phyloP scores from a whole-genome alignment of 1,284 basidiomycete genomes.

The Heterobasidion irregulare region DNA sequence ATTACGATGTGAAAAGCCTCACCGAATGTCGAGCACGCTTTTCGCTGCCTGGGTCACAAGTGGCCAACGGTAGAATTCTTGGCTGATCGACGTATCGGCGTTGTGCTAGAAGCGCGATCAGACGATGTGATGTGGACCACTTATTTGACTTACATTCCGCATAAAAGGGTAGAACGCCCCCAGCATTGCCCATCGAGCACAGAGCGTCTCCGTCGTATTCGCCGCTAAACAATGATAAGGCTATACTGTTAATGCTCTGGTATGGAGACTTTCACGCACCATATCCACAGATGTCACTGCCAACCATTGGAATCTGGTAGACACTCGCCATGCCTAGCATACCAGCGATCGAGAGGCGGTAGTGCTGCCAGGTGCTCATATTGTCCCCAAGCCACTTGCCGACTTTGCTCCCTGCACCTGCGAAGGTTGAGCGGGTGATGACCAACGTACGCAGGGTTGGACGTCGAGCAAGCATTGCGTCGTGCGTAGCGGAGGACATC shows the following conservation, averaged over 20 bases:
- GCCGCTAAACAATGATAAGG: slow-evolving; percentile 23
- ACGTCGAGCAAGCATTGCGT: slow-evolving; percentile 53
- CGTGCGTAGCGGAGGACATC: slow-evolving; percentile 57
- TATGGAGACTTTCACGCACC: slow-evolving; percentile 23
- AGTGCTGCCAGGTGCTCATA: slow-evolving; percentile 46
- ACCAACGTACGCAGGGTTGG: slow-evolving; percentile 55
- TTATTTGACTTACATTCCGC: slow-evolving; percentile 41
- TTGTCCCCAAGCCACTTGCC: slow-evolving; percentile 73
- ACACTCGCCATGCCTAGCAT: slow-evolving; percentile 55
- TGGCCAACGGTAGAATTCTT: slow-evolving; percentile 66
- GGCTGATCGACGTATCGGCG: slow-evolving; percentile 38
- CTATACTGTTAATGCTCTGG: not conserved
- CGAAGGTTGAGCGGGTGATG: slow-evolving; percentile 68
- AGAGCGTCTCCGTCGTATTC: slow-evolving; percentile 55
- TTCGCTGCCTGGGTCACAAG: slow-evolving; percentile 49
- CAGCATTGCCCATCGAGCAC: slow-evolving; percentile 61
- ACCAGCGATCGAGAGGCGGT: slow-evolving; percentile 50
- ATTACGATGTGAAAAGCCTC: not conserved
- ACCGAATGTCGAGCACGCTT: slow-evolving; percentile 55
- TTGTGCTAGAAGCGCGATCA: slow-evolving; percentile 38
- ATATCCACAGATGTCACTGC: slow-evolving; percentile 61
- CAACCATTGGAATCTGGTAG: slow-evolving; percentile 64
- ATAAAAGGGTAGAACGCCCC: slow-evolving; percentile 70
- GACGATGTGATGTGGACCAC: not conserved
- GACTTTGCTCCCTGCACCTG: slow-evolving; percentile 53